A percentile compares a stretch with the other conserved stretches of the same genome.
phyloP scores from a whole-genome alignment of 352 stramenopile genomes.

The Pythium scleroteichum region DNA sequence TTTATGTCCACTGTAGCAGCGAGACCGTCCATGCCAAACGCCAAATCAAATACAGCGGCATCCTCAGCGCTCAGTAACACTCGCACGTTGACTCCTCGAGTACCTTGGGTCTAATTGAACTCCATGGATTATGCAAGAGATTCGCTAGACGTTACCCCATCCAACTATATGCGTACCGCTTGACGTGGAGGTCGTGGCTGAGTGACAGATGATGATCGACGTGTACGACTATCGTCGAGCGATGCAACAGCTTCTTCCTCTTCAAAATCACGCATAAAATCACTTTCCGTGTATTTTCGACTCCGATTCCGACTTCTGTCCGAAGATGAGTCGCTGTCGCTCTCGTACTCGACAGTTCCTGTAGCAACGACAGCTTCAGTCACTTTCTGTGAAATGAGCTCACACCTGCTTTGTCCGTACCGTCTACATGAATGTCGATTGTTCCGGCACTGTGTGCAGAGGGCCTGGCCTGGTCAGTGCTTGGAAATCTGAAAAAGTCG shows the following conservation, averaged over 20 bases:
- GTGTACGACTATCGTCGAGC: slow-evolving; percentile 20
- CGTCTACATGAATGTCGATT: slow-evolving; percentile 12
- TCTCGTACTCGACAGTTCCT: slow-evolving; percentile 26
- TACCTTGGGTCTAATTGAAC: not conserved
- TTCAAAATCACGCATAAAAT: slow-evolving; percentile 82
- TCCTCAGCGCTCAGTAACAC: slow-evolving; percentile 69
- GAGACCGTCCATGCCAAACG: slow-evolving; percentile 68
- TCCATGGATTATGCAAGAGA: not conserved
- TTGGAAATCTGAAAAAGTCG: slow-evolving; percentile 61
- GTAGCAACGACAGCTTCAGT: slow-evolving; percentile 1
- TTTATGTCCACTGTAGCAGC: slow-evolving; percentile 50
- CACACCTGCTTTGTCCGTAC: not conserved
- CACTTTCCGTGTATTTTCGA: slow-evolving; percentile 72
- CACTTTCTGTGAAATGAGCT: slow-evolving; percentile 1
- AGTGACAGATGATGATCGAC: not conserved
- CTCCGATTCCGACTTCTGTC: slow-evolving; percentile 39
- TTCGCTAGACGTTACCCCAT: not conserved
- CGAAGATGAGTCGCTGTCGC: slow-evolving; percentile 49
- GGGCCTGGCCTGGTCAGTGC: not conserved
- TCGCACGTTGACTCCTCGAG: slow-evolving; percentile 35
- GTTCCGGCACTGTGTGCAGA: not conserved
- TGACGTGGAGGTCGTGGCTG: not conserved
- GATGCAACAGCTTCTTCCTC: slow-evolving; percentile 54
- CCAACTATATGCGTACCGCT: slow-evolving; percentile 11
- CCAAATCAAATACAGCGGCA: slow-evolving; percentile 51